Conservation (phyloP, 2,329 filamentous ascomycete species). For the Neonectria punicea region DNA sequence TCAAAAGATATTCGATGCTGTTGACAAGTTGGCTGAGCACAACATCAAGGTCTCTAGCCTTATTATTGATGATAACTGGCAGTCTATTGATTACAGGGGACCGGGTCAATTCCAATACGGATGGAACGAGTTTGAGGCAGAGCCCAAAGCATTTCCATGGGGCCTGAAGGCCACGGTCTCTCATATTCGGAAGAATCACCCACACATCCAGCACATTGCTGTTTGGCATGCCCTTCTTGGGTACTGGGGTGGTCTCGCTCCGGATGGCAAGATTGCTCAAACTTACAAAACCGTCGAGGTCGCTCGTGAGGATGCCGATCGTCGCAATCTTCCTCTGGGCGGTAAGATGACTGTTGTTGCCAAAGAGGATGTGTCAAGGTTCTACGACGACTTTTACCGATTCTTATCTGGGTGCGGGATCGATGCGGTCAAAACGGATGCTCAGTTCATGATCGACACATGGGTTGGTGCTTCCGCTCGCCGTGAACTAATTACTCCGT, state of each 20-base stretch:
- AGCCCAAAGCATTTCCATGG: constrained; percentile 79
- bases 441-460: constrained; percentile 88
- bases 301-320: constrained; percentile 59
- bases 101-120: constrained; percentile 66
- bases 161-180: constrained; percentile 79
- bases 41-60: constrained; percentile 84
- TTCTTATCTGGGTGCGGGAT: constrained; percentile 81
- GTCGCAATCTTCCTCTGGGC: constrained; percentile 61
- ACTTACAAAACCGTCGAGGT: constrained; percentile 80
- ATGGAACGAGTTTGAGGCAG: constrained; percentile 89
- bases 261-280: constrained; percentile 76
- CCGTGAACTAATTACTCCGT: constrained; percentile 76
- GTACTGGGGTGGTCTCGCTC: constrained; percentile 92
- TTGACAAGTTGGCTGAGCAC: constrained; percentile 75
- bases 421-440: constrained; percentile 92
- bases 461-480: constrained; percentile 75
- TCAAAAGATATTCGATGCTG: constrained; percentile 78
- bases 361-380: constrained; percentile 75
- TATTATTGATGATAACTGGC: constrained; percentile 98
- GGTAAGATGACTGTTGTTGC: constrained; percentile 79
- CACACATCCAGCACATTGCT: constrained; percentile 82
- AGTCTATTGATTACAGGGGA: constrained; percentile 70
- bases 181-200: constrained; percentile 75
- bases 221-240: constrained; percentile 94
- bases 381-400: constrained; percentile 92